phyloP scores from a whole-genome alignment of 176 grass and related monocot species.

The Puya raimondii region DNA sequence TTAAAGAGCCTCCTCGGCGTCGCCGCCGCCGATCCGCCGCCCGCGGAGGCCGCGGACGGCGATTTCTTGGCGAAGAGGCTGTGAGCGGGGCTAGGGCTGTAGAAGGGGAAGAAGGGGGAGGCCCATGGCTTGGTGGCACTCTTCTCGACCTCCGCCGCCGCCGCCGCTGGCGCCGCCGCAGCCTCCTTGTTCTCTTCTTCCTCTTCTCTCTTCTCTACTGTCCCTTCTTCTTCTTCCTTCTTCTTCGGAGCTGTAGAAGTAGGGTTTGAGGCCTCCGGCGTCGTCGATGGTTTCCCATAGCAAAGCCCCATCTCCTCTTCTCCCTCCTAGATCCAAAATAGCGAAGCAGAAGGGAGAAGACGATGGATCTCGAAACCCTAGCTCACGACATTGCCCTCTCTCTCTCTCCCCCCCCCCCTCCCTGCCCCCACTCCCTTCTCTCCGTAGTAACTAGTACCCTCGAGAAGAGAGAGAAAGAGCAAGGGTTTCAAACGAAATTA shows the following conservation, averaged over 20 bases:
- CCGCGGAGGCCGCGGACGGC: neutral
- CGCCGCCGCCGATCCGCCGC: neutral
- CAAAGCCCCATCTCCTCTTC: conserved; percentile 1
- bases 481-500: too few species aligned
- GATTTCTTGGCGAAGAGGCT: neutral
- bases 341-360: neutral
- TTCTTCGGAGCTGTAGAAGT: neutral
- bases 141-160: neutral
- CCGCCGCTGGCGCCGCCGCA: neutral
- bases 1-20: conserved; percentile 17
- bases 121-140: conserved; percentile 30
- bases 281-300: neutral
- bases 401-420: neutral
- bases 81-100: conserved; percentile 24
- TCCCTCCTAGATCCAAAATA: neutral
- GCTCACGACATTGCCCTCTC: neutral
- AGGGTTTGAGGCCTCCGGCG: neutral
- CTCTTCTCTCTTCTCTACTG: neutral
- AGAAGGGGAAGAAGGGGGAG: conserved; percentile 26
- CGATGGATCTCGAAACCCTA: neutral
- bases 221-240: neutral
- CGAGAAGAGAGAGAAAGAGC: too few species aligned
- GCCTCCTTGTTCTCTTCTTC: neutral
- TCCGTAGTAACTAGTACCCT: too few species aligned
- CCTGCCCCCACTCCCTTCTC: too few species aligned